Conservation (phyloP, 768 basidiomycete genomes). For the Suillus variegatus region DNA sequence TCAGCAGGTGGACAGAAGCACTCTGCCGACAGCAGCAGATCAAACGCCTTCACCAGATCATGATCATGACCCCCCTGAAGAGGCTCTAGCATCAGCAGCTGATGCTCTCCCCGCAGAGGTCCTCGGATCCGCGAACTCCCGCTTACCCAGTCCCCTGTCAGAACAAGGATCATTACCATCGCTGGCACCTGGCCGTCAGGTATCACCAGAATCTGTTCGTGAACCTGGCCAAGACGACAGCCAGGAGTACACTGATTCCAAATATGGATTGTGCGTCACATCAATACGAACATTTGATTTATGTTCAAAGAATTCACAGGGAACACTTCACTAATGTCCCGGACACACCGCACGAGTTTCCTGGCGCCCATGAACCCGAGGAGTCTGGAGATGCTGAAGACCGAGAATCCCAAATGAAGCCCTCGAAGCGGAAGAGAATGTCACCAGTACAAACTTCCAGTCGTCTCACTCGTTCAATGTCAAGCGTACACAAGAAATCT, state of each 20-base stretch:
- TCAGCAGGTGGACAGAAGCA: not conserved
- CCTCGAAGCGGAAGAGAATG: slow-evolving; percentile 28
- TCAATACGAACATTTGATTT: not conserved
- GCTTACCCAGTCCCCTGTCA: not conserved
- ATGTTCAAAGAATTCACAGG: not conserved
- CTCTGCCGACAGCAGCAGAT: not conserved
- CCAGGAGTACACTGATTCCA: not conserved
- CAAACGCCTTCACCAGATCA: not conserved
- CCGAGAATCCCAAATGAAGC: slow-evolving; percentile 1
- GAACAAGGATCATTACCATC: not conserved
- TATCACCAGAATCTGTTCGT: not conserved
- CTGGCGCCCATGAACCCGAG: not conserved
- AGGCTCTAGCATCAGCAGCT: not conserved
- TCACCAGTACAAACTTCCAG: slow-evolving; percentile 11
- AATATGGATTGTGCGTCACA: not conserved
- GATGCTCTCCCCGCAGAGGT: not conserved
- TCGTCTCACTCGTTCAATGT: slow-evolving; percentile 26
- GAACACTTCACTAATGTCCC: not conserved
- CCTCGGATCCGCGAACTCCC: not conserved
- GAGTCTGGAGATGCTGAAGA: not conserved
- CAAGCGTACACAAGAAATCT: slow-evolving; percentile 11
- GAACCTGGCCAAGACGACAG: not conserved
- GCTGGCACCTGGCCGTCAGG: too few relatives aligned
- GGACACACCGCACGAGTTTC: not conserved
- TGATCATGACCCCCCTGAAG: not conserved